These are phyloP conservation scores for Hymenoscyphus repandus DNA, from an alignment of 2,329 filamentous ascomycete species.

Conservation along the genomic window DNA sequence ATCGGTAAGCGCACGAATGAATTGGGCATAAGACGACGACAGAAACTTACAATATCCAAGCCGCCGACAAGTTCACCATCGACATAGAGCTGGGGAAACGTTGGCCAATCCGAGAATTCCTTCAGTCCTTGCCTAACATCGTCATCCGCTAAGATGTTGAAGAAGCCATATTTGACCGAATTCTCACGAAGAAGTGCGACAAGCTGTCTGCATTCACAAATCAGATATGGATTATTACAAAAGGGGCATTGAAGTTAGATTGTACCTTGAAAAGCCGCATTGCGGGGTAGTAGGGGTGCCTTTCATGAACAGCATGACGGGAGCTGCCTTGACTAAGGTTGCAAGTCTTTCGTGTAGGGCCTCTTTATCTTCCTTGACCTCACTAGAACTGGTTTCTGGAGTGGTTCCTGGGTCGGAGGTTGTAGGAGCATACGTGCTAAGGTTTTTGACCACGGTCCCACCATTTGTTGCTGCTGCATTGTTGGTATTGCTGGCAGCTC, in stretches of 20 bases:
- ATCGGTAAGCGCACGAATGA: background rate
- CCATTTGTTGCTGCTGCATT: slow-evolving; percentile 17
- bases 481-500: slow-evolving; percentile 9
- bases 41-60: slow-evolving; percentile 78
- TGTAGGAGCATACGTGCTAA: slow-evolving; percentile 22
- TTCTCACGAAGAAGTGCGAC: slow-evolving; percentile 83
- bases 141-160: slow-evolving; percentile 97
- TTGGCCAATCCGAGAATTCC: slow-evolving; percentile 98
- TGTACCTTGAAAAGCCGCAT: slow-evolving; percentile 71
- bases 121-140: slow-evolving; percentile 95
- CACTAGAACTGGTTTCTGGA: slow-evolving; percentile 28
- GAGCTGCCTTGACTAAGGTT: slow-evolving; percentile 88
- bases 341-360: slow-evolving; percentile 75
- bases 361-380: slow-evolving; percentile 65
- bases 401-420: slow-evolving; percentile 22
- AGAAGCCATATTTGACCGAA: slow-evolving; percentile 94
- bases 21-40: background rate
- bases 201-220: slow-evolving; percentile 55
- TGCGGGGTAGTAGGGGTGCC: slow-evolving; percentile 83
- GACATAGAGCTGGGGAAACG: slow-evolving; percentile 92
- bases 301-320: slow-evolving; percentile 99
- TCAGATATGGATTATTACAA: background rate
- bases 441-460: slow-evolving; percentile 37
- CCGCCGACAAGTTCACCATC: slow-evolving; percentile 87
- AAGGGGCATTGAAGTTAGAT: background rate